Evolutionary conservation across 306 rosid species (phyloP).

Genomic region (Datisca glomerata): DNA sequence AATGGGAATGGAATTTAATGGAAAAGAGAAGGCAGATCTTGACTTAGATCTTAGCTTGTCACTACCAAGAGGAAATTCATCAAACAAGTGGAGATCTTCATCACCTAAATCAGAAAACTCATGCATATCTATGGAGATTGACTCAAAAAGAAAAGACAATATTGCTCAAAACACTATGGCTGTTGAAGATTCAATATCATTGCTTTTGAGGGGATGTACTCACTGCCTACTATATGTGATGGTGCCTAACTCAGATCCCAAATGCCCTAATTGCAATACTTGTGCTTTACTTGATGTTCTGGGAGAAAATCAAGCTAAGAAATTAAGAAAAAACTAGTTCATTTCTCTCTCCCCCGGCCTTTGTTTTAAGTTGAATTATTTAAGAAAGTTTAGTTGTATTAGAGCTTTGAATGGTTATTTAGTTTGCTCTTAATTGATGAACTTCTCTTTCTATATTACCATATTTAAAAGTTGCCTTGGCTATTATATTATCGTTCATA

Average conservation of each 20-base stretch:
- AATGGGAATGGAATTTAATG: neutral
- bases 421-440: no score
- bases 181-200: conserved; percentile 1
- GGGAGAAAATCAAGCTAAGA: conserved; percentile 3
- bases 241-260: conserved; percentile 9
- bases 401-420: no score
- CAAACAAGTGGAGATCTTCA: conserved; percentile 4
- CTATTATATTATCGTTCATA: no score
- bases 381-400: no score
- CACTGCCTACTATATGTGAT: conserved; percentile 5
- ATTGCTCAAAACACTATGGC: conserved; percentile 1
- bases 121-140: conserved; percentile 7
- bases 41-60: conserved; percentile 14
- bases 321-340: conserved; percentile 2
- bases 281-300: conserved; percentile 6
- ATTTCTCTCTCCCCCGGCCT: no score
- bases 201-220: conserved; percentile 13
- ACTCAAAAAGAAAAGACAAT: no score
- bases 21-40: neutral
- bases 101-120: conserved; percentile 15
- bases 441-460: no score
- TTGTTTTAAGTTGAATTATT: no score
- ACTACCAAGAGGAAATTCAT: conserved; percentile 3
- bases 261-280: conserved; percentile 13
- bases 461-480: no score